Evolutionary conservation across 192 early-diverging fungal genomes (phyloP), one percentile per base, ranked within the genome.

Genomic region (Endogone sp.): DNA sequence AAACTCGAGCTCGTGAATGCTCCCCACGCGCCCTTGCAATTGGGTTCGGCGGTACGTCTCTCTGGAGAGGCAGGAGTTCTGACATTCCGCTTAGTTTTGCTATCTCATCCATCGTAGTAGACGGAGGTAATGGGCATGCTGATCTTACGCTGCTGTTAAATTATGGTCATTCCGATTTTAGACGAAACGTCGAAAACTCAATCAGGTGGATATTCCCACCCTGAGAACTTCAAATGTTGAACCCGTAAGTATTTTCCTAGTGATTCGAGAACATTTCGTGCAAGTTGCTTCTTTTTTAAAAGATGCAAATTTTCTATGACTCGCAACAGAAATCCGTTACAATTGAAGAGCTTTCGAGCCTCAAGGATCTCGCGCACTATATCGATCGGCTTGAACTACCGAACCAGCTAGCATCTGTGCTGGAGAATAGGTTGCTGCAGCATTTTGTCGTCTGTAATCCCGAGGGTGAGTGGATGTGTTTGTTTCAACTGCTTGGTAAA

Each of bases 371-470:
- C 32, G 79, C 76, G 16, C 54, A 70, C 27, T 70, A 78, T 60
- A 74, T 87, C 59, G 79, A 84, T 30, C 72, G 72, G 4, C 75
- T 84, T 23, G 70, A 80, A 24, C 68, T 83, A 20, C 81, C 86
- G 0, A 76, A 81, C 59, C 84, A 83, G 66, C 62, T 85, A 21
- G 57, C 73, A 25, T 75, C 79, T 10, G 64, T 82, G 3, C 70
- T 84, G 30, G 79, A 85, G 1, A 79, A 75, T 49, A 74, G 79
- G 27, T 66, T 78, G 37, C 30, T 85, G 2, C 84, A 85, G 67
- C 86, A 87, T 74, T 62, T 87, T 2, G 13, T 83, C 29, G 66
- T 76, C 6, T 83, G 71, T 49, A 70, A 73, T 55, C 70, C 72
- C 24, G 64, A 74, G 60, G 61, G 76, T 76, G 70, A 64, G 61